A percentile compares a stretch with the other conserved stretches of the same genome.
Conservation (phyloP, 345 rosid genomes). For the Gossypium anomalum region DNA sequence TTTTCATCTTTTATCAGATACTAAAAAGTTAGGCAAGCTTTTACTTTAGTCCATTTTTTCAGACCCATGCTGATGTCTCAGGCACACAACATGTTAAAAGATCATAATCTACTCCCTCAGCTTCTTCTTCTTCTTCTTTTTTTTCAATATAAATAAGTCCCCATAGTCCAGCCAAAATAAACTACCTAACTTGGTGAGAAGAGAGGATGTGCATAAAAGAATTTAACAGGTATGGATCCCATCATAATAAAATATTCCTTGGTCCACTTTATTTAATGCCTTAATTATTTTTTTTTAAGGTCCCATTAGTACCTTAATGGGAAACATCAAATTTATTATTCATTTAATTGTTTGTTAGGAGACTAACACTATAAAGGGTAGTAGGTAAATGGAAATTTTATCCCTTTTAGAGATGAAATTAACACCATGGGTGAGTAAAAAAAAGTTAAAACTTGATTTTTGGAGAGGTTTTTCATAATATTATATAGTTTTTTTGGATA, state of each 20-base stretch:
- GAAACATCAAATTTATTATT: neutral
- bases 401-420: no score
- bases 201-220: neutral
- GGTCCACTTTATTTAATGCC: constrained; percentile 5
- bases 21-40: neutral
- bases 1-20: neutral
- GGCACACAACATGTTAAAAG: neutral
- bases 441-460: no score
- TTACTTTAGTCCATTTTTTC: neutral
- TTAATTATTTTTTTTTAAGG: neutral
- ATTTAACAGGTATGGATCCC: constrained; percentile 1
- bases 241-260: neutral
- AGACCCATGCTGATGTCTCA: neutral
- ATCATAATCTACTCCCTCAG: neutral
- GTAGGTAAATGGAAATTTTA: no score
- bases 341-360: neutral
- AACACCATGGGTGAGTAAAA: no score
- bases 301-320: neutral
- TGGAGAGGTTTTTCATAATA: no score
- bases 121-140: no score
- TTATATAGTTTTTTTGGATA: no score
- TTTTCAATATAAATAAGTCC: neutral
- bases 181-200: neutral
- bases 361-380: no score
- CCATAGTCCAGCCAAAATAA: neutral